Evolutionary conservation across 345 rosid species (phyloP), one percentile per base, ranked within the genome.

Genomic region (Odontarrhena argentea): DNA sequence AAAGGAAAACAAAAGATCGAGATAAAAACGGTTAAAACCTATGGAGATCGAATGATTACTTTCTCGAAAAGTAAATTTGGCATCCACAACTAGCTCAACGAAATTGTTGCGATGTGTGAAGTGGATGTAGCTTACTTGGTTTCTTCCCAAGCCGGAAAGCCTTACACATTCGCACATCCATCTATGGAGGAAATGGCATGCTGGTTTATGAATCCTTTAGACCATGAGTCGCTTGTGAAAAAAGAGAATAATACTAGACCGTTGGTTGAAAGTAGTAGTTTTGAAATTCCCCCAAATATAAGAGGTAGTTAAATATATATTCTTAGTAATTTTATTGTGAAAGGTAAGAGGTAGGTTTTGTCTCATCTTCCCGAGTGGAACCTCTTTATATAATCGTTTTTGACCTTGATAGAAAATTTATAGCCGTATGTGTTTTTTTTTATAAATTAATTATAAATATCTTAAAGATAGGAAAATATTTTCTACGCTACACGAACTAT

Each of bases 21-120:
- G 59, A 71, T 80, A 51, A 63, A 67, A 55, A 55, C 30, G 45
- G 74, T 80, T 0, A 70, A 68, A 5, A 7, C 55, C 14, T 64
- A 74, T 0, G 76, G 47, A 9, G 74, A 68, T 12, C 15, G 79
- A 32, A 26, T 68, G 74, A 52, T 75, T 2, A 52, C 78, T 6
- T 80, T 80, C 65, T 81, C 86, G 0, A 84, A 84, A 75, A 76
- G 84, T 4, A 52, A 69, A 55, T 53, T 69, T 0, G 78, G 88
- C 0, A 72, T 78, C 11, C 69, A 61, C 71, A 82, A 81, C 25
- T 80, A 84, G 45, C 69, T 80, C 11, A 74, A 74, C 37, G 85
- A 85, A 63, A 32, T 85, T 9, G 37, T 68, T 1, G 32, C 82
- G 2, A 25, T 79, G 5, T 76, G 73, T 9, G 76, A 78, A 1